phyloP scores from a whole-genome alignment of 164 flowering plant species.

The Chloranthus sessilifolius region DNA sequence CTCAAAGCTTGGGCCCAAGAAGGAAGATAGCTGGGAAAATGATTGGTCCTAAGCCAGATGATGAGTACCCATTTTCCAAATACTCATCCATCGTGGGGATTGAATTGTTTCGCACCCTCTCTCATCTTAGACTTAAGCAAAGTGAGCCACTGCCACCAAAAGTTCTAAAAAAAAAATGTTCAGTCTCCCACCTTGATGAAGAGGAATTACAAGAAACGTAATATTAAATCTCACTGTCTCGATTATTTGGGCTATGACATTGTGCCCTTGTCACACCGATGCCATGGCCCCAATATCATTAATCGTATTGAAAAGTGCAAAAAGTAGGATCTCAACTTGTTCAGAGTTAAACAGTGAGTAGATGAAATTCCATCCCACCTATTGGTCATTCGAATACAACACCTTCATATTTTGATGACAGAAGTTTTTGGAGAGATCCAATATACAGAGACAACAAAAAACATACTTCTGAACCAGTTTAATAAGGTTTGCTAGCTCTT shows the following conservation, averaged over 20 bases:
- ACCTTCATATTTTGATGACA: too few relatives aligned
- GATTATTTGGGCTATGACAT: slow-evolving; percentile 41
- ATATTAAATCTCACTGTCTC: slow-evolving; percentile 46
- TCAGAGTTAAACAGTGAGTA: slow-evolving; percentile 22
- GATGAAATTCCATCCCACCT: slow-evolving; percentile 28
- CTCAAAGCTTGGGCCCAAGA: slow-evolving; percentile 24
- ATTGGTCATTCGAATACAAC: background rate
- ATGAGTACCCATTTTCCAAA: slow-evolving; percentile 18
- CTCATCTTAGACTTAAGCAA: slow-evolving; percentile 26
- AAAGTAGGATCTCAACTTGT: slow-evolving; percentile 31
- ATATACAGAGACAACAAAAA: too few relatives aligned
- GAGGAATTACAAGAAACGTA: background rate
- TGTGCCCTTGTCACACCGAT: slow-evolving; percentile 40
- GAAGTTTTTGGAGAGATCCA: too few relatives aligned
- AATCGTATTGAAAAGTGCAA: slow-evolving; percentile 43
- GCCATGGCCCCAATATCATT: slow-evolving; percentile 61
- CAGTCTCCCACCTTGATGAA: background rate
- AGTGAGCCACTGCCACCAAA: slow-evolving; percentile 24
- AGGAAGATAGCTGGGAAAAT: slow-evolving; percentile 26
- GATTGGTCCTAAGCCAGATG: slow-evolving; percentile 32
- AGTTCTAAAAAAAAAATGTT: background rate
- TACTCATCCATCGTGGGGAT: slow-evolving; percentile 28
- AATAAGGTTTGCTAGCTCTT: slow-evolving; percentile 28
- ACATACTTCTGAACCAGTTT: slow-evolving; percentile 27
- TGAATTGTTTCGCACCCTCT: slow-evolving; percentile 17